Percentiles rank a stretch among this genome's conserved stretches.
Evolutionary conservation across 2,329 filamentous ascomycete species (phyloP).

Genomic region (Claviceps quebecensis): DNA sequence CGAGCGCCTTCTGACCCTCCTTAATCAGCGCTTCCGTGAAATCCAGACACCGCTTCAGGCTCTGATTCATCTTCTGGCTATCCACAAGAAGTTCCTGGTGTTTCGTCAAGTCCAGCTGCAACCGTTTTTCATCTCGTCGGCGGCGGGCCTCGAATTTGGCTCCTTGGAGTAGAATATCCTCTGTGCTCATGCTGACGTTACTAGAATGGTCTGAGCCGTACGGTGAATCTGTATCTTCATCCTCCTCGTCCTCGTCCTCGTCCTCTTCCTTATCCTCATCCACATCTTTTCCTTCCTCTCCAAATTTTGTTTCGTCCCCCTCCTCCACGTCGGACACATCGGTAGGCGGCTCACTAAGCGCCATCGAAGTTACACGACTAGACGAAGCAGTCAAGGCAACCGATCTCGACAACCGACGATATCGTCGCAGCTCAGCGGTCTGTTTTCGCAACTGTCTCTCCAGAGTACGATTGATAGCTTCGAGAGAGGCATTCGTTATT

Average conservation of each 20-base stretch:
- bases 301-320: slow-evolving; percentile 27
- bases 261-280: slow-evolving; percentile 11
- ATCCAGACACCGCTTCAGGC: slow-evolving; percentile 73
- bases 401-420: slow-evolving; percentile 69
- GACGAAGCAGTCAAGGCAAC: slow-evolving; percentile 52
- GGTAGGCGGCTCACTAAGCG: slow-evolving; percentile 26
- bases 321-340: slow-evolving; percentile 36
- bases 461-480: slow-evolving; percentile 87
- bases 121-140: slow-evolving; percentile 64
- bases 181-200: slow-evolving; percentile 18
- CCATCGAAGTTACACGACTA: slow-evolving; percentile 29
- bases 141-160: slow-evolving; percentile 29
- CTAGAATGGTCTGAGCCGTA: slow-evolving; percentile 39
- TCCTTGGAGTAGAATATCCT: slow-evolving; percentile 27
- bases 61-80: slow-evolving; percentile 91
- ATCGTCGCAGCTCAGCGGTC: slow-evolving; percentile 73
- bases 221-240: slow-evolving; percentile 31
- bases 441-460: slow-evolving; percentile 88
- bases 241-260: slow-evolving; percentile 10
- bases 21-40: slow-evolving; percentile 86
- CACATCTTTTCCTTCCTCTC: slow-evolving; percentile 10
- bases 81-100: slow-evolving; percentile 82
- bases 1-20: slow-evolving; percentile 75
- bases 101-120: slow-evolving; percentile 74
- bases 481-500: slow-evolving; percentile 87